These are phyloP conservation scores for Pythium dissimile DNA, from an alignment of 352 stramenopile genomes.

Conservation along the genomic window DNA sequence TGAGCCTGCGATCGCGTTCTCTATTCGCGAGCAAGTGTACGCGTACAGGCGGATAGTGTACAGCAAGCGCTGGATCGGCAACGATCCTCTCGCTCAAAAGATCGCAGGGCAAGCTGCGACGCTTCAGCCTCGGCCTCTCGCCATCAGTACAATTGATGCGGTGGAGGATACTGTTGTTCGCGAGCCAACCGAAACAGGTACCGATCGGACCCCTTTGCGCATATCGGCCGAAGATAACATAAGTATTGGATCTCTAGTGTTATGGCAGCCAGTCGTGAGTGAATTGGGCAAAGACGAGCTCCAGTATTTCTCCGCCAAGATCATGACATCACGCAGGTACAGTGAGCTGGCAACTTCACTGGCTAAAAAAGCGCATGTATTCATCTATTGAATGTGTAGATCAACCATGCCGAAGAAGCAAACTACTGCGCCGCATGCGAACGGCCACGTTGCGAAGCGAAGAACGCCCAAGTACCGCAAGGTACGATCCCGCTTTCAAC, in stretches of 20 bases:
- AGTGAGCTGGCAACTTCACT: background rate
- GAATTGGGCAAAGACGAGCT: constrained; percentile 66
- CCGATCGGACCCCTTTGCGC: too few relatives aligned
- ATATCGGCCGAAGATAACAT: background rate
- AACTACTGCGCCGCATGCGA: background rate
- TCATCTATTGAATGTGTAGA: constrained; percentile 18
- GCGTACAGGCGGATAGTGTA: constrained; percentile 55
- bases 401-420: constrained; percentile 45
- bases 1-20: constrained; percentile 64
- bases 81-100: constrained; percentile 27
- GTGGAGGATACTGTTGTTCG: constrained; percentile 47
- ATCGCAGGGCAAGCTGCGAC: background rate
- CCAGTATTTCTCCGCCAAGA: constrained; percentile 58
- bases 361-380: background rate
- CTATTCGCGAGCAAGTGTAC: constrained; percentile 67
- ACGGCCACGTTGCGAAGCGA: constrained; percentile 28
- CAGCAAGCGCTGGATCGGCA: constrained; percentile 57
- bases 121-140: constrained; percentile 6
- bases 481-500: background rate
- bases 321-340: constrained; percentile 13
- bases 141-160: constrained; percentile 50
- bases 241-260: constrained; percentile 19
- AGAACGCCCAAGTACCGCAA: constrained; percentile 24
- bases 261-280: constrained; percentile 71
- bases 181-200: constrained; percentile 33